Conservation (phyloP, 1,284 basidiomycete genomes). For the Coniferiporia weirii region DNA sequence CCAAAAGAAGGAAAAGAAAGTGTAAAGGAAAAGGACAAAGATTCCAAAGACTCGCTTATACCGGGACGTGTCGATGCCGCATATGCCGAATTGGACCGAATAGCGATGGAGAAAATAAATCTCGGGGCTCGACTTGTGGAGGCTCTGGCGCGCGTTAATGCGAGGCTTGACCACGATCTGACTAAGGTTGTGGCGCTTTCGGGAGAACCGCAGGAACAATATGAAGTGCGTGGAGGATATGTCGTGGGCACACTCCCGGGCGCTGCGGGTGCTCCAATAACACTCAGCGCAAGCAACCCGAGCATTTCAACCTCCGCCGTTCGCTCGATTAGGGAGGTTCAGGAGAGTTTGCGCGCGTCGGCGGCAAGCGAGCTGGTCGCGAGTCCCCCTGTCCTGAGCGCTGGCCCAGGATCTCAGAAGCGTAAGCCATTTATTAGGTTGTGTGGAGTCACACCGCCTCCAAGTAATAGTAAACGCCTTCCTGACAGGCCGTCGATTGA, state of each 20-base stretch:
- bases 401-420: conserved; percentile 5
- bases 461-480: neutral
- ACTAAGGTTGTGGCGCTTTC: conserved; percentile 12
- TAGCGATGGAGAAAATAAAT: conserved; percentile 12
- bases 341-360: conserved; percentile 7
- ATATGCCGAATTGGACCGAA: conserved; percentile 10
- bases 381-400: neutral
- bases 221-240: conserved; percentile 15
- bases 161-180: conserved; percentile 17
- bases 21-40: conserved; percentile 2
- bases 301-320: neutral
- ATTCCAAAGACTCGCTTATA: conserved; percentile 1
- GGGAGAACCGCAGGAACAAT: conserved; percentile 11
- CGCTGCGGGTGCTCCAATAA: conserved; percentile 7
- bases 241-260: conserved; percentile 16
- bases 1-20: conserved; percentile 3
- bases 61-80: conserved; percentile 11
- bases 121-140: conserved; percentile 12
- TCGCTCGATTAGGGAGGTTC: conserved; percentile 12
- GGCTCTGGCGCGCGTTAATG: conserved; percentile 11
- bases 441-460: neutral
- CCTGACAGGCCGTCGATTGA: conserved; percentile 12
- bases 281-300: conserved; percentile 3
- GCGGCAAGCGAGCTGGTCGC: conserved; percentile 6
- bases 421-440: neutral